These are phyloP conservation scores for Trichaptum fuscoviolaceum DNA, from an alignment of 768 basidiomycete species.

Conservation along the genomic window DNA sequence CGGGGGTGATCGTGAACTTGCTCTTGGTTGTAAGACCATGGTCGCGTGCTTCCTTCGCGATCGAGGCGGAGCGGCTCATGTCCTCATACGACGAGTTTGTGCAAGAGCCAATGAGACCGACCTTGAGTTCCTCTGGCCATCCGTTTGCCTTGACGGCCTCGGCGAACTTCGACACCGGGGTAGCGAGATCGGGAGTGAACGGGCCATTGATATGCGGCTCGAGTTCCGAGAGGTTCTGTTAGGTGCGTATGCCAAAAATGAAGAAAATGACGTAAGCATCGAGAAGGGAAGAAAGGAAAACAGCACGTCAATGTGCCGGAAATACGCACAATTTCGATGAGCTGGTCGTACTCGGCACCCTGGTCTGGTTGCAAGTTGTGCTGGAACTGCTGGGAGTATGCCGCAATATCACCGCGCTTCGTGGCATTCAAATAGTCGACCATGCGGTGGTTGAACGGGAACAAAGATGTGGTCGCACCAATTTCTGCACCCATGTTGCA, in stretches of 20 bases:
- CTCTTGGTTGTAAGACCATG: conserved; percentile 89
- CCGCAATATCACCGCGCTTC: conserved; percentile 79
- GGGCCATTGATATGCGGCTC: conserved; percentile 99
- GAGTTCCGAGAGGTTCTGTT: conserved; percentile 87
- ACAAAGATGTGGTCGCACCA: conserved; percentile 96
- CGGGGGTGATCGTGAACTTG: conserved; percentile 97
- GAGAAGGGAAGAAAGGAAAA: conserved; percentile 4
- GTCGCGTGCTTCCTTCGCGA: conserved; percentile 80
- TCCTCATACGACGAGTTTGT: conserved; percentile 99
- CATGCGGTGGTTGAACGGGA: conserved; percentile 99
- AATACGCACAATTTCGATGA: conserved; percentile 78
- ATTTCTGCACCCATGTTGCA: conserved; percentile 99
- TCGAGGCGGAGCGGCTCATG: conserved; percentile 96
- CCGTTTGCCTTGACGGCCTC: conserved; percentile 87
- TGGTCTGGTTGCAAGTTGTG: conserved; percentile 89
- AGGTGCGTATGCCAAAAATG: no score
- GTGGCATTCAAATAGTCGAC: conserved; percentile 91
- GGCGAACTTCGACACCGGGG: conserved; percentile 95
- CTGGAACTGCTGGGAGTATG: conserved; percentile 83
- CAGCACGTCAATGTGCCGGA: neutral
- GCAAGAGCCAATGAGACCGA: conserved; percentile 97
- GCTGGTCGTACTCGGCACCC: conserved; percentile 87
- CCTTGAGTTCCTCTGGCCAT: conserved; percentile 97
- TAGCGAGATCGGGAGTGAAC: conserved; percentile 99
- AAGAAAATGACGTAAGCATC: neutral